Conservation (phyloP, 345 rosid species). For the Camelina sativa region DNA sequence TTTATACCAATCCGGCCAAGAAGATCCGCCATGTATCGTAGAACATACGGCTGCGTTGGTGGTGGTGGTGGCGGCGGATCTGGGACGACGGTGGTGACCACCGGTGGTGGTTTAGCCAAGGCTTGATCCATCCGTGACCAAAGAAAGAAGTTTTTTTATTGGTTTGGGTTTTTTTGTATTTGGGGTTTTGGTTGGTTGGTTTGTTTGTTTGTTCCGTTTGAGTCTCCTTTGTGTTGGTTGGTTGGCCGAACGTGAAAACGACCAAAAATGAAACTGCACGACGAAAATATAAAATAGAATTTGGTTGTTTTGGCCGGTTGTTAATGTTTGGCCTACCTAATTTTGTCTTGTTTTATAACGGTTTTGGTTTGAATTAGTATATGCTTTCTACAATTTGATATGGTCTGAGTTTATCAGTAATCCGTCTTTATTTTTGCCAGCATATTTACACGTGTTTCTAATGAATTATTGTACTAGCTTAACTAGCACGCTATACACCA, state of each 20-base stretch:
- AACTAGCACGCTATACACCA: not conserved
- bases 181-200: not conserved
- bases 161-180: not conserved
- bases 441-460: conserved; percentile 25
- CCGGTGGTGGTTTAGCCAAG: conserved; percentile 36
- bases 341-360: conserved; percentile 43
- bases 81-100: conserved; percentile 39
- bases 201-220: conserved; percentile 31
- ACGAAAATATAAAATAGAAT: conserved; percentile 28
- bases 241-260: conserved; percentile 40
- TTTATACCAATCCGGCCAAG: conserved; percentile 43
- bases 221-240: conserved; percentile 21
- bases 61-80: conserved; percentile 28
- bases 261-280: conserved; percentile 31
- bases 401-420: conserved; percentile 27
- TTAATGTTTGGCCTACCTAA: conserved; percentile 39
- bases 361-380: conserved; percentile 34
- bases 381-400: conserved; percentile 21
- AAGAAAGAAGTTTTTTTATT: not conserved
- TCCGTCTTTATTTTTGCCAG: conserved; percentile 19
- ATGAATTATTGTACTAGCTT: not conserved
- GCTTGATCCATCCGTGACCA: conserved; percentile 41
- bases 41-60: conserved; percentile 26
- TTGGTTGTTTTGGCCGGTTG: conserved; percentile 38
- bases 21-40: conserved; percentile 43